Percentiles rank a stretch among this genome's conserved stretches.
phyloP scores from a whole-genome alignment of 805 yeast species.

The Sugiyamaella lignohabitans region DNA sequence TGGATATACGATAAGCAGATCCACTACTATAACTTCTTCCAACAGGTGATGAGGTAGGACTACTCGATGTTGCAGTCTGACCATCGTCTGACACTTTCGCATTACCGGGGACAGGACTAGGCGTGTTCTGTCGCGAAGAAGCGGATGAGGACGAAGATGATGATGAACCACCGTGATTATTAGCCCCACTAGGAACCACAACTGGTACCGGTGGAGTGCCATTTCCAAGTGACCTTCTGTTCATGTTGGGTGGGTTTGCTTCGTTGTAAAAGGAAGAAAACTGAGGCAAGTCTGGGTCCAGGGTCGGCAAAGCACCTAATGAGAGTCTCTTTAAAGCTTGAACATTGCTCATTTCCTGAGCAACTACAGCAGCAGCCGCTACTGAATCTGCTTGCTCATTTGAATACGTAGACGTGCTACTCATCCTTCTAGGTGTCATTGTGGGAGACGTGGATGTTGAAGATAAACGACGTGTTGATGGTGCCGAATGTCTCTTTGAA shows the following conservation, averaged over 20 bases:
- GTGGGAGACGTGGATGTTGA: not conserved
- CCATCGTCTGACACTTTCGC: not conserved
- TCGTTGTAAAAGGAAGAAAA: conserved; percentile 1
- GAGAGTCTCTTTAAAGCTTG: conserved; percentile 38
- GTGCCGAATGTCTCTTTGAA: conserved; percentile 6
- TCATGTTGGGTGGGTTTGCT: not conserved
- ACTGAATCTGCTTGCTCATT: conserved; percentile 15
- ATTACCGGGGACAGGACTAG: not conserved
- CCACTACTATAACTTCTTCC: not conserved
- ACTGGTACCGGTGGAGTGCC: not conserved
- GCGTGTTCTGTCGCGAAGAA: not conserved
- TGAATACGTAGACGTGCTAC: not conserved
- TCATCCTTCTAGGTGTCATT: not conserved
- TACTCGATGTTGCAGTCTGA: not conserved
- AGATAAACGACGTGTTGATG: not conserved
- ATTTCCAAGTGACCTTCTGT: not conserved
- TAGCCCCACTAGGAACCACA: not conserved
- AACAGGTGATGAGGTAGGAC: not conserved
- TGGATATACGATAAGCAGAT: not conserved
- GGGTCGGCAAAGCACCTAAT: conserved; percentile 32
- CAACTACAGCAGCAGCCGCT: conserved; percentile 32
- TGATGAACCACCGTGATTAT: not conserved
- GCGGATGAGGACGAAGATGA: conserved; percentile 8
- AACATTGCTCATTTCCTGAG: conserved; percentile 37
- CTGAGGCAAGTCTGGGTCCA: conserved; percentile 37